Percentiles rank a stretch among this genome's conserved stretches.
Conservation (phyloP, 2,329 filamentous ascomycete species). For the Scleromitrula shiraiana region DNA sequence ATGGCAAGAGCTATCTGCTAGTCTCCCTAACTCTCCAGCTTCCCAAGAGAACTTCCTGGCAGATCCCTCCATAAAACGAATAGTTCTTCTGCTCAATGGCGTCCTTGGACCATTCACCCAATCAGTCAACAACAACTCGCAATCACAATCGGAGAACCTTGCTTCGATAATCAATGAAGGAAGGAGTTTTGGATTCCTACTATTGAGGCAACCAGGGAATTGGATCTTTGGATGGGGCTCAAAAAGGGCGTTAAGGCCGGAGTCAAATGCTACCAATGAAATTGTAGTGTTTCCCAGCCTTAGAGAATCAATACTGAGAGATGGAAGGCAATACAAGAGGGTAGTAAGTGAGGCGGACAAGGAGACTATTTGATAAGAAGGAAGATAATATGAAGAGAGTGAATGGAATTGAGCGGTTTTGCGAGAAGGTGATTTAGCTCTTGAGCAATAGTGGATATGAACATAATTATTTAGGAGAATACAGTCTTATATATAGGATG, state of each 20-base stretch:
- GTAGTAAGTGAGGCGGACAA: background rate
- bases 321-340: background rate
- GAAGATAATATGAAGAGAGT: background rate
- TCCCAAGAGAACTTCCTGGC: background rate
- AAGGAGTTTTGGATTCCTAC: background rate
- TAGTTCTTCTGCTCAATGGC: background rate
- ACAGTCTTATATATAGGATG: too few species aligned
- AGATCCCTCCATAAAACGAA: background rate
- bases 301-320: background rate
- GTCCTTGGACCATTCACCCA: background rate
- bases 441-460: too few species aligned
- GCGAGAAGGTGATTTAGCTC: background rate
- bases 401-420: background rate
- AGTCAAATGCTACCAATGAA: background rate
- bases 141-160: conserved; percentile 5
- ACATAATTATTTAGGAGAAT: background rate
- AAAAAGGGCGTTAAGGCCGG: background rate
- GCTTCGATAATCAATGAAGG: conserved; percentile 5
- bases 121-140: background rate
- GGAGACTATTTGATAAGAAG: background rate
- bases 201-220: conserved; percentile 5
- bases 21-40: background rate
- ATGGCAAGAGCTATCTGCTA: conserved; percentile 1
- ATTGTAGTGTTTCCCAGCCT: conserved; percentile 5
- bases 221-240: conserved; percentile 2